A percentile compares a stretch with the other conserved stretches of the same genome.
phyloP scores from a whole-genome alignment of 495 filamentous ascomycete genomes.

The Recurvomyces mirabilis region DNA sequence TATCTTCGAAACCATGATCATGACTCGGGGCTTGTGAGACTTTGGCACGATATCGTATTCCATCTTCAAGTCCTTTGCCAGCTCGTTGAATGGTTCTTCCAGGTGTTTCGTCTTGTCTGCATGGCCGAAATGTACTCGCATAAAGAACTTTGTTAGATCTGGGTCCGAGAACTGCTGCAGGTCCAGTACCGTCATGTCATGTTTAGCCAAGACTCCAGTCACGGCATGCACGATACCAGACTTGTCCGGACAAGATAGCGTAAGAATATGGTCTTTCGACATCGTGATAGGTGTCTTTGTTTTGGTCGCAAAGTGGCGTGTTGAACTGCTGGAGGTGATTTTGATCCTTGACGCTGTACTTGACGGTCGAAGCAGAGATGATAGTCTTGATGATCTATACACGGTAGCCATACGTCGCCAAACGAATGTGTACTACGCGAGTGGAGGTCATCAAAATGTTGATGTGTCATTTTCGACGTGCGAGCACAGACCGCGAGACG shows the following conservation, averaged over 20 bases:
- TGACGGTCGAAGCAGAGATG: too few relatives aligned
- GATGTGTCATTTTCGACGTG: too few relatives aligned
- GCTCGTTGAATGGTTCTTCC: conserved; percentile 37
- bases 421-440: too few relatives aligned
- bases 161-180: conserved; percentile 63
- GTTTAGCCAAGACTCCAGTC: conserved; percentile 53
- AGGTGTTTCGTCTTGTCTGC: conserved; percentile 37
- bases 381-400: too few relatives aligned
- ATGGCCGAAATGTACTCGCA: conserved; percentile 61
- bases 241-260: conserved; percentile 62
- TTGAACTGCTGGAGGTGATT: too few relatives aligned
- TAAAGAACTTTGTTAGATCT: conserved; percentile 54
- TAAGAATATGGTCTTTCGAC: conserved; percentile 53
- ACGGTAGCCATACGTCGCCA: too few relatives aligned
- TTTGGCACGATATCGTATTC: conserved; percentile 52
- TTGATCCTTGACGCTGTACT: too few relatives aligned
- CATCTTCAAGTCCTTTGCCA: conserved; percentile 47
- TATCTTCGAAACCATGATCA: conserved; percentile 76
- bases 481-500: too few relatives aligned
- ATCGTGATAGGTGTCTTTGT: conserved; percentile 1
- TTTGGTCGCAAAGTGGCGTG: neutral
- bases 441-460: too few relatives aligned
- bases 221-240: conserved; percentile 68
- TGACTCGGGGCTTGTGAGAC: conserved; percentile 51
- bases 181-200: conserved; percentile 62